phyloP scores from a whole-genome alignment of 306 rosid genomes.

The Lotus japonicus region DNA sequence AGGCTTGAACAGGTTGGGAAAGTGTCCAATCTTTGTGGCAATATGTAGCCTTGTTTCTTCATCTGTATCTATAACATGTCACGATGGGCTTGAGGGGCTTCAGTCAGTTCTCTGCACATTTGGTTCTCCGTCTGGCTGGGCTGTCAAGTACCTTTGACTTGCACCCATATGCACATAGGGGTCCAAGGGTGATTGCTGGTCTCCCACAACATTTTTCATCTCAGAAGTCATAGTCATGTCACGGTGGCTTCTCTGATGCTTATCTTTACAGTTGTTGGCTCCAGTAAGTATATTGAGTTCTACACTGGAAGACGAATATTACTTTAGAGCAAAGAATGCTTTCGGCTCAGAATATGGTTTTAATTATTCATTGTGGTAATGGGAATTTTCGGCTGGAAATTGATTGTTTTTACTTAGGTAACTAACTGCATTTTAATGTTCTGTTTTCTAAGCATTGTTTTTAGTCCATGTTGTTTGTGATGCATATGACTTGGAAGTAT shows the following conservation, averaged over 20 bases:
- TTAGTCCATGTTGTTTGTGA: no score
- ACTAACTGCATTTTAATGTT: neutral
- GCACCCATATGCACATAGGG: neutral
- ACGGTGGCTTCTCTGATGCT: conserved; percentile 39
- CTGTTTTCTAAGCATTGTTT: no score
- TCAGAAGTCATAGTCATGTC: conserved; percentile 40
- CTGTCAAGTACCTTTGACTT: neutral
- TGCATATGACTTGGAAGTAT: no score
- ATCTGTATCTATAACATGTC: neutral
- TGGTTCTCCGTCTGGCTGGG: neutral
- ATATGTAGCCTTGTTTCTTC: neutral
- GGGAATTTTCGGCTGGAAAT: conserved; percentile 45
- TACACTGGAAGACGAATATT: neutral
- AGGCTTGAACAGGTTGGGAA: neutral
- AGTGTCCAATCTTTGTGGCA: neutral
- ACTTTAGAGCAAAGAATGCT: neutral
- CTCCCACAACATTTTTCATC: neutral
- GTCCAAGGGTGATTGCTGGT: neutral
- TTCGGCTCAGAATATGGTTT: conserved; percentile 1
- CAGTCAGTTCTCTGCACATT: neutral
- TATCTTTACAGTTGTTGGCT: conserved; percentile 38
- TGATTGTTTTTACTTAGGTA: conserved; percentile 46
- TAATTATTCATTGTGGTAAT: conserved; percentile 34
- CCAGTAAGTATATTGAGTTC: conserved; percentile 33
- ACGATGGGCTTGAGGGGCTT: neutral